These are phyloP conservation scores for Boletellus ananas DNA, from an alignment of 768 basidiomycete species.

Conservation along the genomic window DNA sequence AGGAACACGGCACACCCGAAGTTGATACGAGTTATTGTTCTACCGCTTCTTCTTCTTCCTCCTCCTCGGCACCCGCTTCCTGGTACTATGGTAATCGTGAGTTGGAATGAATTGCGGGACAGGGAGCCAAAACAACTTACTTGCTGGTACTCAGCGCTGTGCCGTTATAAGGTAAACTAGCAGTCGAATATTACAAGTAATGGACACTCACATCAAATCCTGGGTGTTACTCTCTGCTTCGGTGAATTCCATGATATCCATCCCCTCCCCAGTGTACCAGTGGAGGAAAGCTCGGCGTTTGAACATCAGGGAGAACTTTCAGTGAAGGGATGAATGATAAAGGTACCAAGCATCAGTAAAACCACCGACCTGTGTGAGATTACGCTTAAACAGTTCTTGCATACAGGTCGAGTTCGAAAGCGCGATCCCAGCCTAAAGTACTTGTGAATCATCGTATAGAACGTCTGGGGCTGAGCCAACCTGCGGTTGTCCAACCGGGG, in stretches of 20 bases:
- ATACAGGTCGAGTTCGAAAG: conserved; percentile 79
- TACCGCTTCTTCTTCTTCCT: conserved; percentile 38
- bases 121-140: conserved; percentile 31
- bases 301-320: conserved; percentile 75
- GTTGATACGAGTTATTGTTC: conserved; percentile 27
- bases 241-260: conserved; percentile 80
- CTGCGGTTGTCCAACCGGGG: conserved; percentile 75
- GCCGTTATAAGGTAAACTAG: conserved; percentile 5
- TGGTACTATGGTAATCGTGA: conserved; percentile 44
- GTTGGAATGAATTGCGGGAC: neutral
- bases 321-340: neutral
- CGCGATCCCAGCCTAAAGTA: conserved; percentile 57
- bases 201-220: conserved; percentile 70
- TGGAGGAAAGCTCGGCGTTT: conserved; percentile 84
- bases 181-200: conserved; percentile 1
- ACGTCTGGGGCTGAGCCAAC: conserved; percentile 32
- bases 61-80: conserved; percentile 48
- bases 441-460: conserved; percentile 8
- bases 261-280: conserved; percentile 90
- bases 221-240: conserved; percentile 82
- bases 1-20: neutral
- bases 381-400: conserved; percentile 83
- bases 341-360: neutral
- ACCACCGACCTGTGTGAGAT: conserved; percentile 49
- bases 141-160: conserved; percentile 89